Conservation (phyloP, 306 rosid genomes). For the Psophocarpus tetragonolobus region DNA sequence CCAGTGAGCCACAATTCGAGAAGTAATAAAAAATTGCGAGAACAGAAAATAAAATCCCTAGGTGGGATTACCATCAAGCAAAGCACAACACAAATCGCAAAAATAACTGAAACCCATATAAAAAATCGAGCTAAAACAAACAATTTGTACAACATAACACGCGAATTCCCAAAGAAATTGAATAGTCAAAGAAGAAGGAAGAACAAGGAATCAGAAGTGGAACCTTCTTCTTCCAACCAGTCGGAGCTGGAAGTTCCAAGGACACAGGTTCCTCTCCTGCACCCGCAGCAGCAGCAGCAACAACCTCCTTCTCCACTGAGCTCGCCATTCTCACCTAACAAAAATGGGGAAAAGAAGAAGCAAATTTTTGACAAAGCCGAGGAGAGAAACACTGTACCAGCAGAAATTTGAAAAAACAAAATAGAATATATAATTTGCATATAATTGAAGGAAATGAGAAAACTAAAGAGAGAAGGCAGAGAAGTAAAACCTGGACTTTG, state of each 20-base stretch:
- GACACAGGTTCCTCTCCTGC: conserved; percentile 72
- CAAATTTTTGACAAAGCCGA: conserved; percentile 6
- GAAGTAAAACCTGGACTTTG: conserved; percentile 25
- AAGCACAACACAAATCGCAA: conserved; percentile 33
- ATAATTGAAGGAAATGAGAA: not conserved
- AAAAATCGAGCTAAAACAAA: conserved; percentile 13
- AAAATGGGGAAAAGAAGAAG: not conserved
- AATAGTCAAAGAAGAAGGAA: conserved; percentile 9
- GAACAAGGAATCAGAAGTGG: conserved; percentile 23
- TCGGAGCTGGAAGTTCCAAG: conserved; percentile 90
- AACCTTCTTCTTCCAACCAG: conserved; percentile 97
- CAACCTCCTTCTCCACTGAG: conserved; percentile 65
- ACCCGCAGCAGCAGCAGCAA: conserved; percentile 25
- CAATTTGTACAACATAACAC: not conserved
- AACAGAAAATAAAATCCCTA: conserved; percentile 48
- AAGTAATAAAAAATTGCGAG: conserved; percentile 21
- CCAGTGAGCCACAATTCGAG: conserved; percentile 33
- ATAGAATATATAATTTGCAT: not conserved
- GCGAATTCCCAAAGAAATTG: conserved; percentile 16
- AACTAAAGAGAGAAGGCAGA: not conserved
- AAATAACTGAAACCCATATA: conserved; percentile 27
- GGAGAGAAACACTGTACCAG: not conserved
- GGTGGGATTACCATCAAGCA: conserved; percentile 1
- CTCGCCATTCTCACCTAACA: conserved; percentile 79
- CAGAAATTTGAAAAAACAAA: conserved; percentile 15